phyloP scores from a whole-genome alignment of 1,139 yeast genomes.

The Blastobotrys niveus region DNA sequence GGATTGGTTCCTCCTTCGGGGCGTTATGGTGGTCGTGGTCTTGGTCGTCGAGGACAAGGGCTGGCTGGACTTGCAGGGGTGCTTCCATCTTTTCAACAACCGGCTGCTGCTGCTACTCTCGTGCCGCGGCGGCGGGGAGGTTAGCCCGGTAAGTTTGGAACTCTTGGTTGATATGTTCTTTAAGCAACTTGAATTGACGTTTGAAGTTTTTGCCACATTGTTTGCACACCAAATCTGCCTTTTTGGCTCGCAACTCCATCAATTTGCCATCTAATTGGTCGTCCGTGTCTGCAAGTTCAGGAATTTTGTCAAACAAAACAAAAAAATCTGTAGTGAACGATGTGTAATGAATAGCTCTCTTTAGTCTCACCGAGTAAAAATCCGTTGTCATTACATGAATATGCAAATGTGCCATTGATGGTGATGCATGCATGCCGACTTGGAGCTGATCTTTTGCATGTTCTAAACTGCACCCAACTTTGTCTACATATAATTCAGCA shows the following conservation, averaged over 20 bases:
- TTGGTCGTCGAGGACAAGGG: too few species aligned
- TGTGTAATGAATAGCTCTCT: constrained; percentile 62
- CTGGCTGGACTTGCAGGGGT: too few species aligned
- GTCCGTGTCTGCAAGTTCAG: constrained; percentile 12
- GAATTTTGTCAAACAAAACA: constrained; percentile 43
- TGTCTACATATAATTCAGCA: constrained; percentile 6
- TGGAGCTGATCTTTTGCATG: constrained; percentile 40
- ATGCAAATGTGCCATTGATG: constrained; percentile 65
- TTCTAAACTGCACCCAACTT: constrained; percentile 15
- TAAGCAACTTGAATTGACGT: constrained; percentile 44
- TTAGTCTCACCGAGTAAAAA: constrained; percentile 49
- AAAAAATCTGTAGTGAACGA: constrained; percentile 66
- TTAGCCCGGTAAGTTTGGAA: neutral
- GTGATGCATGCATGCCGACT: constrained; percentile 65
- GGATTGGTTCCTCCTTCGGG: too few species aligned
- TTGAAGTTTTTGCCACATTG: constrained; percentile 46
- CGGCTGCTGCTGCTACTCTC: too few species aligned
- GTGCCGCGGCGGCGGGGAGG: too few species aligned
- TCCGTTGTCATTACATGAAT: constrained; percentile 68
- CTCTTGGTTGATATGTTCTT: constrained; percentile 46
- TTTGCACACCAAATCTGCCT: constrained; percentile 44
- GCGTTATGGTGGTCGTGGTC: too few species aligned
- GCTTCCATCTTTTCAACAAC: too few species aligned
- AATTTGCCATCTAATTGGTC: constrained; percentile 17
- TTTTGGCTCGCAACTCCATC: constrained; percentile 31